Base-by-base conservation (phyloP, 306 rosid species). In the Quercus engelmannii region DNA sequence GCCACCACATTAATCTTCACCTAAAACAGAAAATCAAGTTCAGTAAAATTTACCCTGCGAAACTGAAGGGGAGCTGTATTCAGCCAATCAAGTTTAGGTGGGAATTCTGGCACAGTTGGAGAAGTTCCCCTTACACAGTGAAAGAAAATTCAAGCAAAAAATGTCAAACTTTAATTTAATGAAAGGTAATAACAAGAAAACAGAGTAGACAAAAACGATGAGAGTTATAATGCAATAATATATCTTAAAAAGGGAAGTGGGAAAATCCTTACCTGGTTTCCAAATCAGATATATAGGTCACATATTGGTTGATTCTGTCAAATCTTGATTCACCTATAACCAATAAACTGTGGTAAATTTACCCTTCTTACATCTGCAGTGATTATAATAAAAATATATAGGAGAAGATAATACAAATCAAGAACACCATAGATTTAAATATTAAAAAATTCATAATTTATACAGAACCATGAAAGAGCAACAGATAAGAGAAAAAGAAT, bases 51-150 rank as follows among this genome's bases (percentile, higher is more conserved):
- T 84, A 94, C 97, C 92, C 86, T 88, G 83, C 77, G 78, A 83
- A 94, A 83, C 88, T 91, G 97, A 79, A 94, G 94, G 71, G 99
- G 99, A 78, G 94, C 84, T 57, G 97, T 79, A 87, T 94, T 94
- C 79, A 94, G 84, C 99, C 99, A 94, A 85, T 92, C 99, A 71
- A 94, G 97, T 79, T 89, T 94, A 49, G 91, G 55, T 4, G 99
- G 99, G 86, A 94, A 94, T 77, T 94, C 99, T 81, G 99, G 99
- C 76, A 94, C 94, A 65, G 85, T 67, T 68, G 85, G 91, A 84
- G 95, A 81, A 75, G 83, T 88, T 86, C 82, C 90, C 79, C 99
- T 94, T 81, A 63, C 81, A 84, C 64, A 80, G 79, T 78, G 63
- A 79, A 83, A 84, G 80, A 71, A 49, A 71, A 77, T 75, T 79